A percentile compares a stretch with the other conserved stretches of the same genome.
Evolutionary conservation across 495 filamentous ascomycete genomes (phyloP).

Genomic region (Neurospora sublineolata): DNA sequence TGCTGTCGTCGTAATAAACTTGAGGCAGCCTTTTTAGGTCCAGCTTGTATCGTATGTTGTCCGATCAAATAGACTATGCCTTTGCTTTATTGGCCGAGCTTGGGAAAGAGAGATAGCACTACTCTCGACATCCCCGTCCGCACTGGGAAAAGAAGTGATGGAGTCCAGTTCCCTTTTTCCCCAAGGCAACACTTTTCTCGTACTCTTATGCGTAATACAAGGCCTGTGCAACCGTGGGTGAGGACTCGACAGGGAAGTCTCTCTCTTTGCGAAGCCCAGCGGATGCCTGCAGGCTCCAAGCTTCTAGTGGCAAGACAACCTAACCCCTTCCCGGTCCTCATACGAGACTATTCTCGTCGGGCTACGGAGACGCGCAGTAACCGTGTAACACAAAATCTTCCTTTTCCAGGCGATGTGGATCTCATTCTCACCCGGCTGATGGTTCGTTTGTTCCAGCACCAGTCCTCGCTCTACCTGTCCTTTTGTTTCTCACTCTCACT

Average conservation of each 20-base stretch:
- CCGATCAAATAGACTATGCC: not conserved
- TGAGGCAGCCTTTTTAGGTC: not conserved
- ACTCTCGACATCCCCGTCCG: not conserved
- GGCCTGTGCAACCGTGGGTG: not conserved
- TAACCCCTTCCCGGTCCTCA: conserved; percentile 10
- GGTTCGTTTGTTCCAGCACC: not conserved
- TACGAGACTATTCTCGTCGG: conserved; percentile 27
- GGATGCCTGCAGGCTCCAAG: conserved; percentile 11
- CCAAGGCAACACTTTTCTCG: not conserved
- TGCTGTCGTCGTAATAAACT: not conserved
- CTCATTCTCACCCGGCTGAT: conserved; percentile 1
- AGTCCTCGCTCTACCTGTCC: not conserved
- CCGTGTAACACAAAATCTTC: conserved; percentile 11
- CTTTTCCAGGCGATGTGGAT: not conserved
- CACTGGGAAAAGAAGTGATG: not conserved
- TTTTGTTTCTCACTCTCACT: not conserved
- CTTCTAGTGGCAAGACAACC: conserved; percentile 11
- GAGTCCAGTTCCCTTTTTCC: not conserved
- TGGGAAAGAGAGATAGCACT: not conserved
- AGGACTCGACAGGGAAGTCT: conserved; percentile 5
- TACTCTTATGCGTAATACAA: not conserved
- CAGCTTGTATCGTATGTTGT: not conserved
- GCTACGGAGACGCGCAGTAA: conserved; percentile 19
- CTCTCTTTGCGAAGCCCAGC: conserved; percentile 4
- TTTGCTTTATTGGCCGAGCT: not conserved